Evolutionary conservation across 345 rosid genomes (phyloP).

Genomic region (Ceriops tagal): DNA sequence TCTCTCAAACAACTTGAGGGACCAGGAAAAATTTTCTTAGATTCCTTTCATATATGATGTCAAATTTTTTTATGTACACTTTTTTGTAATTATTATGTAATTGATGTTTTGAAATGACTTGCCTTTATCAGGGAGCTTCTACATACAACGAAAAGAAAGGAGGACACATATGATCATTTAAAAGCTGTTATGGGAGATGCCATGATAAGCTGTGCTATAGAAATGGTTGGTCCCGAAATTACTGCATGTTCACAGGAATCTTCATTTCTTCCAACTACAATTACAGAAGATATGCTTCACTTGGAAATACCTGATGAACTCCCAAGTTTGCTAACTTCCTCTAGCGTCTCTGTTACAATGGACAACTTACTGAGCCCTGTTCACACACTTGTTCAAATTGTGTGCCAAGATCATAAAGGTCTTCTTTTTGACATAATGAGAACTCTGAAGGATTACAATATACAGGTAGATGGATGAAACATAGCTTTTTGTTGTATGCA

Average conservation of each 20-base stretch:
- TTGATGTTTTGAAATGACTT: neutral
- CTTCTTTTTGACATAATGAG: slow-evolving; percentile 92
- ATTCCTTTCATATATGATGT: neutral
- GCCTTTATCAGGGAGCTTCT: slow-evolving; percentile 63
- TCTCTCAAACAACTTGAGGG: neutral
- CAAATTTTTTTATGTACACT: neutral
- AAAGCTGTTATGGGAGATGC: slow-evolving; percentile 49
- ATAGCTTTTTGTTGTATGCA: neutral
- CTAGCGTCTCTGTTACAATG: slow-evolving; percentile 50
- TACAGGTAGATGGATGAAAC: slow-evolving; percentile 55
- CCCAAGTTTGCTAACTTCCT: slow-evolving; percentile 36
- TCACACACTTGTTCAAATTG: slow-evolving; percentile 83
- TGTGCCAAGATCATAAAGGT: slow-evolving; percentile 87
- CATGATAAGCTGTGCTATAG: slow-evolving; percentile 70
- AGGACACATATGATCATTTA: slow-evolving; percentile 46
- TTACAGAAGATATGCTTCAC: slow-evolving; percentile 53
- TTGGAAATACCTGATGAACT: slow-evolving; percentile 37
- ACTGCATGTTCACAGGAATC: slow-evolving; percentile 62
- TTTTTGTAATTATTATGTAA: slow-evolving; percentile 4
- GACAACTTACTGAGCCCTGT: slow-evolving; percentile 82
- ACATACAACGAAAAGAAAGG: slow-evolving; percentile 66
- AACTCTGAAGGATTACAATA: slow-evolving; percentile 87
- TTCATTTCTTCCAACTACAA: slow-evolving; percentile 57
- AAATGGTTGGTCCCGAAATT: slow-evolving; percentile 67
- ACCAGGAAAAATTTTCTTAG: neutral